Conservation (phyloP, 2,329 filamentous ascomycete genomes). For the Alternaria brassicae region DNA sequence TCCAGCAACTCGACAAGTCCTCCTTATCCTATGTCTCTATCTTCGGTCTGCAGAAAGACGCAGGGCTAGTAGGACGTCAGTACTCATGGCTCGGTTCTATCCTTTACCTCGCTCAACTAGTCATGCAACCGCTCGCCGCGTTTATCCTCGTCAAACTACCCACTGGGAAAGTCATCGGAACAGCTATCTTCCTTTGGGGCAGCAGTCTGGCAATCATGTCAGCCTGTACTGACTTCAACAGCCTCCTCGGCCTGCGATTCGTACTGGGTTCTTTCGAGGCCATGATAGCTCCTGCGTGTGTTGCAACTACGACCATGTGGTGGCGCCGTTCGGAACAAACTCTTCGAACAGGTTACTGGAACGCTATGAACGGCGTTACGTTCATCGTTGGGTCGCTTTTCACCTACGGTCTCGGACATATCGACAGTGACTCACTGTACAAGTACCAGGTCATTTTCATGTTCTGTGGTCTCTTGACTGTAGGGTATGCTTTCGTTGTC, state of each 20-base stretch:
- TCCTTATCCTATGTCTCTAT: slow-evolving; percentile 55
- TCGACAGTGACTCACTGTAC: slow-evolving; percentile 53
- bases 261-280: slow-evolving; percentile 51
- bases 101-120: slow-evolving; percentile 64
- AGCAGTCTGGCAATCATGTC: slow-evolving; percentile 63
- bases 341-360: slow-evolving; percentile 63
- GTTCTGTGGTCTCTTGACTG: slow-evolving; percentile 55
- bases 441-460: slow-evolving; percentile 58
- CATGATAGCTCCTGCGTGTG: slow-evolving; percentile 58
- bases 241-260: slow-evolving; percentile 50
- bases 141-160: slow-evolving; percentile 65
- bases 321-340: slow-evolving; percentile 66
- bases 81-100: slow-evolving; percentile 69
- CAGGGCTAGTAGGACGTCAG: slow-evolving; percentile 56
- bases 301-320: slow-evolving; percentile 68
- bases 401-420: slow-evolving; percentile 64
- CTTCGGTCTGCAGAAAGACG: slow-evolving; percentile 59
- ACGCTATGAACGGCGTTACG: slow-evolving; percentile 67
- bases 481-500: slow-evolving; percentile 53
- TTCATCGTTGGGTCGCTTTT: slow-evolving; percentile 64
- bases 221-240: slow-evolving; percentile 53
- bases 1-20: slow-evolving; percentile 63
- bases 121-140: slow-evolving; percentile 59
- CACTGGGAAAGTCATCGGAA: slow-evolving; percentile 64
- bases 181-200: slow-evolving; percentile 59